These are phyloP conservation scores for Bolboschoenus planiculmis DNA, from an alignment of 176 grass and related monocot species.

Conservation along the genomic window DNA sequence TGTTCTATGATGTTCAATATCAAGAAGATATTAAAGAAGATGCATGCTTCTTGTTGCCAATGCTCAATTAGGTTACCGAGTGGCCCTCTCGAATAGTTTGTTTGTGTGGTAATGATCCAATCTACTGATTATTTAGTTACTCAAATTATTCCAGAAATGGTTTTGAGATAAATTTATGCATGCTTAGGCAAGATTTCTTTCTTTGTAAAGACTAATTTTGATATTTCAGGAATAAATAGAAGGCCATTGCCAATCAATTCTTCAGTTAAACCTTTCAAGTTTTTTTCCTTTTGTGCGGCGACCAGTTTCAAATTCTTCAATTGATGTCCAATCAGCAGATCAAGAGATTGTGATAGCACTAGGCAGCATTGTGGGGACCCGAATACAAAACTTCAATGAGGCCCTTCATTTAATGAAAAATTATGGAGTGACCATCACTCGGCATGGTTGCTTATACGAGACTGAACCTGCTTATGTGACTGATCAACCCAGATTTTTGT, in stretches of 20 bases:
- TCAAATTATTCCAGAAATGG: background rate
- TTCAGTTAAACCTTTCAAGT: background rate
- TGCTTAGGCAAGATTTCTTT: background rate
- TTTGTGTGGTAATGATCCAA: constrained; percentile 19
- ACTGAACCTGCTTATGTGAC: constrained; percentile 85
- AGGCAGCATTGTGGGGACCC: constrained; percentile 73
- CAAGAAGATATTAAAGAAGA: constrained; percentile 33
- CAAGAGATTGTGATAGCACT: constrained; percentile 85
- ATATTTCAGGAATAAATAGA: constrained; percentile 22
- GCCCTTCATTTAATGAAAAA: constrained; percentile 58
- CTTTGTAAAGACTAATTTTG: background rate
- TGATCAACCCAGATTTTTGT: constrained; percentile 62
- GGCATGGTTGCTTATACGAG: constrained; percentile 76
- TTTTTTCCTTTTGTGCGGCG: background rate
- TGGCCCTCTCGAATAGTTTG: background rate
- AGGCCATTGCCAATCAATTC: constrained; percentile 7
- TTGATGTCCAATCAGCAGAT: constrained; percentile 18
- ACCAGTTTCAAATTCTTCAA: constrained; percentile 19
- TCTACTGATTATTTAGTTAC: background rate
- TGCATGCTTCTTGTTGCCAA: constrained; percentile 36
- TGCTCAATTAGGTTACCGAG: constrained; percentile 15
- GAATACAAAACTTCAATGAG: constrained; percentile 51
- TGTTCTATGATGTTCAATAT: constrained; percentile 31
- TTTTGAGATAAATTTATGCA: background rate
- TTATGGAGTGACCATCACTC: constrained; percentile 56